Percentiles rank a stretch among this genome's conserved stretches.
Conservation (phyloP, 2,329 filamentous ascomycete genomes). For the Harringtonia aguacate region DNA sequence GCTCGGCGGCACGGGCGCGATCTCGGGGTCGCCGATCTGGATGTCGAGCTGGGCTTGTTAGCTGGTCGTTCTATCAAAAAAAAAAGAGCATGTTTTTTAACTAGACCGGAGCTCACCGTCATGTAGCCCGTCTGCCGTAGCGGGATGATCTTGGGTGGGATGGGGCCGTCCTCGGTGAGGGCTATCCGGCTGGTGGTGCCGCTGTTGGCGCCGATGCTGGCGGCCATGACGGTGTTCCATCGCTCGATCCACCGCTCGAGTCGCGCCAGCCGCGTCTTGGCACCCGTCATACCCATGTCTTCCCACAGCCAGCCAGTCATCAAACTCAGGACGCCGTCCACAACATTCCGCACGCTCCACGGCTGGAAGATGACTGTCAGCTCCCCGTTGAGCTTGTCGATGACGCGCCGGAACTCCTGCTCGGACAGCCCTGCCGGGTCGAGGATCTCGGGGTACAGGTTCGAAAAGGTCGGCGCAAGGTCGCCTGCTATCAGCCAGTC, state of each 20-base stretch:
- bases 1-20: conserved; percentile 12
- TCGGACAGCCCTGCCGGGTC: conserved; percentile 75
- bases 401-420: conserved; percentile 71
- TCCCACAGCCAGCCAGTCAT: conserved; percentile 94
- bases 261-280: conserved; percentile 58
- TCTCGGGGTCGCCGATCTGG: conserved; percentile 15
- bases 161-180: conserved; percentile 5
- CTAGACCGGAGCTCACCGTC: conserved; percentile 15
- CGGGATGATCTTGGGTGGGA: conserved; percentile 14
- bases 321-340: conserved; percentile 71
- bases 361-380: conserved; percentile 72
- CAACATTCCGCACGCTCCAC: conserved; percentile 61
- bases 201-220: conserved; percentile 5
- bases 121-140: conserved; percentile 16
- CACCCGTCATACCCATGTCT: conserved; percentile 65
- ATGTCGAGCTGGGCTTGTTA: conserved; percentile 13
- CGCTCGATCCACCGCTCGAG: conserved; percentile 75
- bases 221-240: conserved; percentile 68
- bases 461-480: conserved; percentile 84
- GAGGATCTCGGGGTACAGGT: conserved; percentile 91
- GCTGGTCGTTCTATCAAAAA: too few species aligned
- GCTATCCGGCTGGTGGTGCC: background rate
- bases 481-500: conserved; percentile 91
- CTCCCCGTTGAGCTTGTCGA: conserved; percentile 72
- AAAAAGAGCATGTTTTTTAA: too few species aligned